Percentiles rank a stretch among this genome's conserved stretches.
Evolutionary conservation across 768 basidiomycete genomes (phyloP).

Genomic region (Megacollybia marginata): DNA sequence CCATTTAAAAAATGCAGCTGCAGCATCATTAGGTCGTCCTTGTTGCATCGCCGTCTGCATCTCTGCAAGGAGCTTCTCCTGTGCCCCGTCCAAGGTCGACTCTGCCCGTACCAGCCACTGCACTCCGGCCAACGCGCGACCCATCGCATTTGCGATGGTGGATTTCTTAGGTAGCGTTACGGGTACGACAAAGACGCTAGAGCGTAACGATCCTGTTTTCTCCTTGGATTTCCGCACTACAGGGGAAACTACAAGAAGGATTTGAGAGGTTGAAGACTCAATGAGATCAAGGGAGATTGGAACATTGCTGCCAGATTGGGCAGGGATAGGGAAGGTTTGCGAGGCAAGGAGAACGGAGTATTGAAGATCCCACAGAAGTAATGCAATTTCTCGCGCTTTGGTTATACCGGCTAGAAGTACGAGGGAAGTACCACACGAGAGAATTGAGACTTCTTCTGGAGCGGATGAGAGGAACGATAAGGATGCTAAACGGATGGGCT

Average conservation of each 20-base stretch:
- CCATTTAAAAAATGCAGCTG: constrained; percentile 59
- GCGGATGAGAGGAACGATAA: constrained; percentile 10
- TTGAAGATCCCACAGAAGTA: constrained; percentile 65
- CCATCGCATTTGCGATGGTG: constrained; percentile 58
- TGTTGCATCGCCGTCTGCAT: constrained; percentile 30
- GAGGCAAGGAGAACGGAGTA: constrained; percentile 58
- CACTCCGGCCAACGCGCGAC: constrained; percentile 34
- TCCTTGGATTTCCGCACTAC: constrained; percentile 12
- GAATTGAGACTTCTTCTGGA: constrained; percentile 23
- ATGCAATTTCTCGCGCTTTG: constrained; percentile 32
- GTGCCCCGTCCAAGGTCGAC: background rate
- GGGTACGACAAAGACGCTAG: constrained; percentile 56
- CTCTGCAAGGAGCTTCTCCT: constrained; percentile 14
- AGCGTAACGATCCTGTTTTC: constrained; percentile 23
- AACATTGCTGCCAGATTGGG: constrained; percentile 22
- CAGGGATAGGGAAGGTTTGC: constrained; percentile 43
- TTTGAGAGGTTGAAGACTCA: constrained; percentile 34
- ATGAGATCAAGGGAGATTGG: constrained; percentile 24
- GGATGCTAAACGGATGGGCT: background rate
- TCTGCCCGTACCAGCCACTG: constrained; percentile 35
- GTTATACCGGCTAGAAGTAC: constrained; percentile 45
- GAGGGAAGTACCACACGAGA: constrained; percentile 50
- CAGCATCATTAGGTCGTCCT: constrained; percentile 43
- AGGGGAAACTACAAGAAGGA: constrained; percentile 43
- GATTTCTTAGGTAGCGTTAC: constrained; percentile 44